These are phyloP conservation scores for Penicillium sp. DNA, from an alignment of 2,329 filamentous ascomycete species.

Conservation along the genomic window DNA sequence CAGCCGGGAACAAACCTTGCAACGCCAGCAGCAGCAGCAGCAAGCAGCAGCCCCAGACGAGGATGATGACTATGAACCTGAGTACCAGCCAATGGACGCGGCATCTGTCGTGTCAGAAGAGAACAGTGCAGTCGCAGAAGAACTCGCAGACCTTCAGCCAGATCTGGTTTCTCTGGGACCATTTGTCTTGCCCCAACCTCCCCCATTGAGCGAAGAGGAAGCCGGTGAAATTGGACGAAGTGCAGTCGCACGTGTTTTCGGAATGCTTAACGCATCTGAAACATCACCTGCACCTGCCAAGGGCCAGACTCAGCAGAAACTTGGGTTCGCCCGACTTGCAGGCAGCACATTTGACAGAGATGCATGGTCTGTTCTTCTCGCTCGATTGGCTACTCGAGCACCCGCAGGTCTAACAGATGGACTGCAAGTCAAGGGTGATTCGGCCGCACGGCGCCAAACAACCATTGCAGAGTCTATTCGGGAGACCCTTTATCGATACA, in stretches of 20 bases:
- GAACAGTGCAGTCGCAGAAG: constrained; percentile 75
- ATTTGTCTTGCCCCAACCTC: constrained; percentile 78
- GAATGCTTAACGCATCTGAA: constrained; percentile 73
- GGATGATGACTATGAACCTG: constrained; percentile 91
- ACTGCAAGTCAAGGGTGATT: constrained; percentile 33
- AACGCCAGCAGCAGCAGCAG: constrained; percentile 31
- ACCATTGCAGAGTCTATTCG: constrained; percentile 67
- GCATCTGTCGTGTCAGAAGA: constrained; percentile 26
- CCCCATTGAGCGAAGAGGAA: constrained; percentile 70
- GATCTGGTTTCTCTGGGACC: constrained; percentile 65
- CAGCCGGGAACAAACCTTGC: constrained; percentile 38
- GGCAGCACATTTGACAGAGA: constrained; percentile 83
- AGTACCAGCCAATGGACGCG: constrained; percentile 72
- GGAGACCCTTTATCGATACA: constrained; percentile 77
- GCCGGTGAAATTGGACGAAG: constrained; percentile 73
- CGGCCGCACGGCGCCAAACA: constrained; percentile 27
- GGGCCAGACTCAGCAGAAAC: constrained; percentile 54
- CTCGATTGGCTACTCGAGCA: constrained; percentile 79
- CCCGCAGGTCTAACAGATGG: constrained; percentile 65
- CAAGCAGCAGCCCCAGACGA: constrained; percentile 56
- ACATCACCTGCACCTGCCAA: constrained; percentile 61
- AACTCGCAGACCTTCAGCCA: constrained; percentile 69
- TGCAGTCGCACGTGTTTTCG: constrained; percentile 75
- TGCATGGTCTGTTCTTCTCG: constrained; percentile 86
- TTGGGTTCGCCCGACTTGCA: constrained; percentile 79